Base-by-base conservation (phyloP, 2,329 filamentous ascomycete species). In the Fusarium penzigii region DNA sequence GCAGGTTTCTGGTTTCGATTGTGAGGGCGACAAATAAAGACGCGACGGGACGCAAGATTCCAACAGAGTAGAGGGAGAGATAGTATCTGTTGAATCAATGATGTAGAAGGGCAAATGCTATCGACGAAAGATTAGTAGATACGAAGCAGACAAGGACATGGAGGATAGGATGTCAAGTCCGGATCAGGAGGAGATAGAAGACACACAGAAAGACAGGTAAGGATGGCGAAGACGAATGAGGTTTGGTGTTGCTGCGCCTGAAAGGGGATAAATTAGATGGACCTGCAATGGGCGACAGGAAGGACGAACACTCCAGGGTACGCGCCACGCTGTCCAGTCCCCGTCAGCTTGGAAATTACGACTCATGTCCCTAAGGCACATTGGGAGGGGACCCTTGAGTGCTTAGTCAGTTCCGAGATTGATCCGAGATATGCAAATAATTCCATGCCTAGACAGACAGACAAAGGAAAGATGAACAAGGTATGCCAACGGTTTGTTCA, bases 201-300 rank as follows among this genome's bases (percentile, higher is more conserved):
- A 56, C 49, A 48, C 46, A 53, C 59, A 53, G 53, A 60, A 56
- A 54, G 10, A 36, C 32, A 36, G 10, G 32, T 44, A 56, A 61
- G 50, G 62, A 62, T 62, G 54, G 58, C 54, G 57, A 57, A 64
- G 56, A 62, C 58, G 55, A 60, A 62, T 52, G 62, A 64, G 53
- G 55, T 54, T 57, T 63, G 51, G 59, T 48, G 45, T 60, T 46
- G 44, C 48, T 60, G 46, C 45, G 52, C 51, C 52, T 60, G 56
- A 63, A 63, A 65, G 59, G 62, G 54, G 62, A 52, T 57, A 36
- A 36, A 12, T 36, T 36, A 36, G 9, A 36, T 36, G 32, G 32
- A 36, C 4, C 53, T 44, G 48, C 52, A 57, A 56, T 56, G 53
- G 57, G 53, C 53, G 46, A 49, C 46, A 56, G 53, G 48, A 57